Percentiles rank a stretch among this genome's conserved stretches.
Evolutionary conservation across 2,329 filamentous ascomycete genomes (phyloP).

Genomic region (Penicillium olsonii): DNA sequence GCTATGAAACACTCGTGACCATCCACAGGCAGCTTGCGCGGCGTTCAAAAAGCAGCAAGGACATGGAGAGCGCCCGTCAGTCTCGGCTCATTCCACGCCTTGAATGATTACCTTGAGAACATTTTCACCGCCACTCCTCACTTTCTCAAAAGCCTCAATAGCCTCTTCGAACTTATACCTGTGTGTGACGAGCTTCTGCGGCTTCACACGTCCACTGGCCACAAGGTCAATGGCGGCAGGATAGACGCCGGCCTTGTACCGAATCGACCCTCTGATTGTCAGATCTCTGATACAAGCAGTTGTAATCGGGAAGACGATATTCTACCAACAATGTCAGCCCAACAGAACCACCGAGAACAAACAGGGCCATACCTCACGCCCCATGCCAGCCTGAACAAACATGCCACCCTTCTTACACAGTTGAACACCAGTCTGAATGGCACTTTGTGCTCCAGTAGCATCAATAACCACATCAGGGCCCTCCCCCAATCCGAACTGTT

Average conservation of each 20-base stretch:
- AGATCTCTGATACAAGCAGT: slow-evolving; percentile 52
- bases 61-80: neutral
- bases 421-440: slow-evolving; percentile 52
- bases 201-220: slow-evolving; percentile 49
- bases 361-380: slow-evolving; percentile 38
- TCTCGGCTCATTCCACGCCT: slow-evolving; percentile 32
- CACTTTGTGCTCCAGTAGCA: slow-evolving; percentile 50
- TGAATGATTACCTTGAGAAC: slow-evolving; percentile 50
- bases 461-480: slow-evolving; percentile 56
- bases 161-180: slow-evolving; percentile 49
- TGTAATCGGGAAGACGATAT: slow-evolving; percentile 55
- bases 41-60: too few species aligned
- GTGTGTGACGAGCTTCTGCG: slow-evolving; percentile 38
- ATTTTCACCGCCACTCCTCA: slow-evolving; percentile 40
- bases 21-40: too few species aligned
- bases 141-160: slow-evolving; percentile 51
- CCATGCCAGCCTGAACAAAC: slow-evolving; percentile 57
- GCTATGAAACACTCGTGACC: neutral
- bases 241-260: slow-evolving; percentile 55
- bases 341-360: neutral
- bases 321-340: slow-evolving; percentile 26
- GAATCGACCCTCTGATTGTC: slow-evolving; percentile 53
- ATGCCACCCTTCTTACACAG: slow-evolving; percentile 50
- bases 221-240: slow-evolving; percentile 53
- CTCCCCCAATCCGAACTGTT: slow-evolving; percentile 42